Conservation (phyloP, 2,329 filamentous ascomycete species). For the Ophiostoma himal-ulmi region DNA sequence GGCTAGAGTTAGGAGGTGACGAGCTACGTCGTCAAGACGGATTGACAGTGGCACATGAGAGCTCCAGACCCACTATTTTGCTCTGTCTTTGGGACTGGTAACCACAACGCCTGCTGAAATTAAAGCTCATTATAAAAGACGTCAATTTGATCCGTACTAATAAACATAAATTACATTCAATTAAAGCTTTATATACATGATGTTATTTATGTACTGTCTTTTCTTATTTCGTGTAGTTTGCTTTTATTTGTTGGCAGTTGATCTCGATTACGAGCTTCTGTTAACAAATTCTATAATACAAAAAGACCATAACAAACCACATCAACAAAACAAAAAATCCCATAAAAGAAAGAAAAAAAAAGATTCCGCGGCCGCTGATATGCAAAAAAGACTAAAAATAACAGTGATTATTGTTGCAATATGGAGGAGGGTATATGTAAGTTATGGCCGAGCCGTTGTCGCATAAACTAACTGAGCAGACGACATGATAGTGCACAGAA, state of each 20-base stretch:
- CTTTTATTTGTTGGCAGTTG: no score
- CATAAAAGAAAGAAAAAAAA: neutral
- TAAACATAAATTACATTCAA: no score
- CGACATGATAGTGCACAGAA: neutral
- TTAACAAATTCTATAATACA: no score
- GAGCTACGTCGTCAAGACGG: neutral
- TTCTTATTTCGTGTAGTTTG: no score
- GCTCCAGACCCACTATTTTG: neutral
- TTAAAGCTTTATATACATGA: no score
- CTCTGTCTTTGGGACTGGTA: neutral
- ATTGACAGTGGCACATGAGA: neutral
- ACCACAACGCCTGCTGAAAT: neutral
- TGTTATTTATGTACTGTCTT: no score
- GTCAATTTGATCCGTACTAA: neutral
- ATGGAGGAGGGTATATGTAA: neutral
- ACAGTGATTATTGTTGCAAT: no score
- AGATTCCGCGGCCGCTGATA: neutral
- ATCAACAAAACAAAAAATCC: neutral
- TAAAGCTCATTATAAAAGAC: neutral
- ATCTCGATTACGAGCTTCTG: no score
- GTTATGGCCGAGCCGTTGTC: neutral
- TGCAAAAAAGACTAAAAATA: neutral
- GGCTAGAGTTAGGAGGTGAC: neutral
- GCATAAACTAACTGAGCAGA: neutral
- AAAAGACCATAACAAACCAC: no score